Evolutionary conservation across 2,329 filamentous ascomycete species (phyloP).

Genomic region (Pezizomycotina sp.): DNA sequence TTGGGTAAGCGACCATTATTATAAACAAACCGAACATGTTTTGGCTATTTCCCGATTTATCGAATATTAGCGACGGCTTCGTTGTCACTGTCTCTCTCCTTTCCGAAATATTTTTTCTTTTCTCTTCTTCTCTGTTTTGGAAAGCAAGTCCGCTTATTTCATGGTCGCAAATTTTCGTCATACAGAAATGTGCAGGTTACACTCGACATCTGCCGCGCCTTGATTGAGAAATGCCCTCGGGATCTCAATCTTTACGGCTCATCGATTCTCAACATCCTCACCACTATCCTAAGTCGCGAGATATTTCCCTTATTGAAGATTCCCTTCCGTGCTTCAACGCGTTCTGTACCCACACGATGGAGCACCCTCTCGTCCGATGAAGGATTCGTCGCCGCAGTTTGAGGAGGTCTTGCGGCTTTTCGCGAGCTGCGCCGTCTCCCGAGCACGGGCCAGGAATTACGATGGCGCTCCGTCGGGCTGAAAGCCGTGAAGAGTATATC

Average conservation of each 20-base stretch:
- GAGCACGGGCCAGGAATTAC: slow-evolving; percentile 58
- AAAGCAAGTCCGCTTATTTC: slow-evolving; percentile 37
- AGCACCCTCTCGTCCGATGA: slow-evolving; percentile 69
- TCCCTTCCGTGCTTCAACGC: slow-evolving; percentile 72
- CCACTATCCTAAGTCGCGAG: slow-evolving; percentile 65
- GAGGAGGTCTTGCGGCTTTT: slow-evolving; percentile 67
- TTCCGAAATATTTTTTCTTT: neutral
- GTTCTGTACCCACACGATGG: slow-evolving; percentile 77
- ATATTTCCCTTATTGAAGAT: slow-evolving; percentile 85
- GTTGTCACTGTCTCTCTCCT: slow-evolving; percentile 23
- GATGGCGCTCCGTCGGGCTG: slow-evolving; percentile 59
- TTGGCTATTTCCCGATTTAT: too few species aligned
- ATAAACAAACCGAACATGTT: too few species aligned
- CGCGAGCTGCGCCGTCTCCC: slow-evolving; percentile 42
- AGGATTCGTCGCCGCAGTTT: slow-evolving; percentile 64
- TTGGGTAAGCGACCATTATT: slow-evolving; percentile 58
- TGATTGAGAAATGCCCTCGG: slow-evolving; percentile 84
- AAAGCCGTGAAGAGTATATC: slow-evolving; percentile 49
- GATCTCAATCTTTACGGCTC: slow-evolving; percentile 78
- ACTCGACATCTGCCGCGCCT: slow-evolving; percentile 72
- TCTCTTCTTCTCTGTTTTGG: slow-evolving; percentile 26
- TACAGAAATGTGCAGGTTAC: slow-evolving; percentile 81
- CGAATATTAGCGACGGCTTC: neutral
- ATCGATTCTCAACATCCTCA: slow-evolving; percentile 69
- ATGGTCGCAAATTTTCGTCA: slow-evolving; percentile 14